A percentile compares a stretch with the other conserved stretches of the same genome.
Conservation (phyloP, 2,329 filamentous ascomycete genomes). For the Aspergillus sp. region DNA sequence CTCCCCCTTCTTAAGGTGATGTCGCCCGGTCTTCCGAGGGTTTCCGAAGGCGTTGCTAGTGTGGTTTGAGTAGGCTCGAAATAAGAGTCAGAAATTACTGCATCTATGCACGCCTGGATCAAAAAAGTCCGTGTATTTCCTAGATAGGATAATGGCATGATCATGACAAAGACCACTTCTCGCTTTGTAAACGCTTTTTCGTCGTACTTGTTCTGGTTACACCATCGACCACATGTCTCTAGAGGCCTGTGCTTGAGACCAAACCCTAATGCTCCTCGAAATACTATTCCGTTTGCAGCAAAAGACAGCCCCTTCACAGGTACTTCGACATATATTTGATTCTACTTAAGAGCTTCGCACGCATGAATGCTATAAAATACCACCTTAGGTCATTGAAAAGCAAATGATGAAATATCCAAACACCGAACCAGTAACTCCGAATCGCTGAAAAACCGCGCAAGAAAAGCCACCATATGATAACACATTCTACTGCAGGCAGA, state of each 20-base stretch:
- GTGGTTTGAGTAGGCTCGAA: constrained; percentile 35
- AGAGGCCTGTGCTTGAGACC: neutral
- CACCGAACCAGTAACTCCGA: neutral
- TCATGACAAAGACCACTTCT: constrained; percentile 28
- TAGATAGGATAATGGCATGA: constrained; percentile 41
- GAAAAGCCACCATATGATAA: neutral
- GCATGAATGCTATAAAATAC: neutral
- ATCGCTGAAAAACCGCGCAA: neutral
- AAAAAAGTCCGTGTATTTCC: constrained; percentile 32
- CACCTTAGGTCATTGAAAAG: neutral
- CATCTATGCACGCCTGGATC: constrained; percentile 25
- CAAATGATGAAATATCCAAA: neutral
- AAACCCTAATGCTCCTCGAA: neutral
- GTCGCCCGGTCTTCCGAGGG: constrained; percentile 41
- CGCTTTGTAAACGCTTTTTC: neutral
- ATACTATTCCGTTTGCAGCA: neutral
- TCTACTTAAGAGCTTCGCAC: neutral
- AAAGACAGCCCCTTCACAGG: neutral
- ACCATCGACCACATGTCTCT: neutral
- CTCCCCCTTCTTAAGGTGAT: constrained; percentile 59
- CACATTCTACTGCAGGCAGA: neutral
- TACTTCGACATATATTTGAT: neutral
- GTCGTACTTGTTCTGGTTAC: neutral
- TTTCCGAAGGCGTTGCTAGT: constrained; percentile 26
- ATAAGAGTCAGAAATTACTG: constrained; percentile 32